These are phyloP conservation scores for Rhododendron kiyosumense DNA, from an alignment of 148 eudicot species.

Conservation along the genomic window DNA sequence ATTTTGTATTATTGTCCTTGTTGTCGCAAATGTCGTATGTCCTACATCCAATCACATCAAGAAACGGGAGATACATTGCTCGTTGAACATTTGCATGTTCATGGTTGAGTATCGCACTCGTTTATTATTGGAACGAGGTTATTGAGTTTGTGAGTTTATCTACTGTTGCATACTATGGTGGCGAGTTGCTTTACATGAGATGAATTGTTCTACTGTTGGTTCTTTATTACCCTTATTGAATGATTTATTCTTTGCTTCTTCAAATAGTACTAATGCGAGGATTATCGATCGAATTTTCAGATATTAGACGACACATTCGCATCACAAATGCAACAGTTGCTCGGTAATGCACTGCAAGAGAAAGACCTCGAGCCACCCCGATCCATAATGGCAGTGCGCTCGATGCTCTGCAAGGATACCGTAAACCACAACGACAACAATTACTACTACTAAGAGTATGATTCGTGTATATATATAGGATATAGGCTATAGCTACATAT, in stretches of 20 bases:
- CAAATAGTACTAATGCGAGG: not conserved
- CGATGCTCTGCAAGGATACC: slow-evolving; percentile 63
- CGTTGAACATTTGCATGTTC: not conserved
- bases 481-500: not conserved
- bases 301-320: slow-evolving; percentile 63
- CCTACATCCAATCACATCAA: not conserved
- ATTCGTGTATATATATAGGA: not conserved
- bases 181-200: not conserved
- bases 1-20: not conserved
- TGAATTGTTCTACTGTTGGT: not conserved
- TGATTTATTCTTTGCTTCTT: not conserved
- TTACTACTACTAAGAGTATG: slow-evolving; percentile 21
- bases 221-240: not conserved
- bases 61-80: not conserved
- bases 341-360: slow-evolving; percentile 46
- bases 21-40: not conserved
- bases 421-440: slow-evolving; percentile 33
- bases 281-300: slow-evolving; percentile 26
- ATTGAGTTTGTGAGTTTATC: not conserved
- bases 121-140: too few species aligned
- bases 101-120: not conserved
- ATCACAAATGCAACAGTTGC: slow-evolving; percentile 51
- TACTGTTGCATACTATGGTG: not conserved
- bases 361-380: slow-evolving; percentile 72
- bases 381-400: slow-evolving; percentile 53